Conservation (phyloP, 768 basidiomycete species). For the Inosperma sp. region DNA sequence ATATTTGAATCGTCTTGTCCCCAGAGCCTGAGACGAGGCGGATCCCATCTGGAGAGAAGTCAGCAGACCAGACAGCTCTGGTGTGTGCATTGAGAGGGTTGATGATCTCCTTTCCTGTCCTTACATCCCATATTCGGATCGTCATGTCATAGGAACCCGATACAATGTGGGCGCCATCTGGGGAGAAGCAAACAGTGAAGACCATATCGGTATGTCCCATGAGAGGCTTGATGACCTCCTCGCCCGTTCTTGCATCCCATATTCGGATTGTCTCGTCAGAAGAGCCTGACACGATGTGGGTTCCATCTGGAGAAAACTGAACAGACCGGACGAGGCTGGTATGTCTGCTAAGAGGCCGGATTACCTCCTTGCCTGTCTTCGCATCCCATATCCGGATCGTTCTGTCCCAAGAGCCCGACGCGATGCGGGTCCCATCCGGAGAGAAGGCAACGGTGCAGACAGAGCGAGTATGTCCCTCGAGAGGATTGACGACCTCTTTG, state of each 20-base stretch:
- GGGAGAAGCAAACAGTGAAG: slow-evolving; percentile 17
- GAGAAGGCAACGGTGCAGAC: slow-evolving; percentile 21
- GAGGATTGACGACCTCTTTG: slow-evolving; percentile 5
- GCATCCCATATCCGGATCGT: slow-evolving; percentile 21
- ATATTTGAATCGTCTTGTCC: slow-evolving; percentile 26
- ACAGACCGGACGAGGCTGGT: slow-evolving; percentile 8
- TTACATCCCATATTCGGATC: slow-evolving; percentile 21
- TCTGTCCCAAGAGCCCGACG: slow-evolving; percentile 16
- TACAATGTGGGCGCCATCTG: slow-evolving; percentile 17
- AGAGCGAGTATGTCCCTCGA: slow-evolving; percentile 13
- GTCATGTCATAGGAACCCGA: slow-evolving; percentile 21
- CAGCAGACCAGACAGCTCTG: slow-evolving; percentile 26
- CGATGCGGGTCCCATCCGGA: slow-evolving; percentile 15
- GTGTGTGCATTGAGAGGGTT: slow-evolving; percentile 18
- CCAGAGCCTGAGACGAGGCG: slow-evolving; percentile 25
- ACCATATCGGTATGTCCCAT: slow-evolving; percentile 17
- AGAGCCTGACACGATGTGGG: slow-evolving; percentile 8
- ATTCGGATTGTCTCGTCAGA: too few relatives aligned
- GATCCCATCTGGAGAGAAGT: slow-evolving; percentile 46
- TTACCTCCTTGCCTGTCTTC: slow-evolving; percentile 7
- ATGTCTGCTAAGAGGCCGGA: slow-evolving; percentile 15
- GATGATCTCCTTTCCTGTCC: slow-evolving; percentile 17
- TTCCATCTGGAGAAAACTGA: slow-evolving; percentile 15
- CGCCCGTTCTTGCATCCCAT: slow-evolving; percentile 10
- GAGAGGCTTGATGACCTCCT: slow-evolving; percentile 2